These are phyloP conservation scores for Solanum pimpinellifolium DNA, from an alignment of 257 asterid genomes.

Conservation along the genomic window DNA sequence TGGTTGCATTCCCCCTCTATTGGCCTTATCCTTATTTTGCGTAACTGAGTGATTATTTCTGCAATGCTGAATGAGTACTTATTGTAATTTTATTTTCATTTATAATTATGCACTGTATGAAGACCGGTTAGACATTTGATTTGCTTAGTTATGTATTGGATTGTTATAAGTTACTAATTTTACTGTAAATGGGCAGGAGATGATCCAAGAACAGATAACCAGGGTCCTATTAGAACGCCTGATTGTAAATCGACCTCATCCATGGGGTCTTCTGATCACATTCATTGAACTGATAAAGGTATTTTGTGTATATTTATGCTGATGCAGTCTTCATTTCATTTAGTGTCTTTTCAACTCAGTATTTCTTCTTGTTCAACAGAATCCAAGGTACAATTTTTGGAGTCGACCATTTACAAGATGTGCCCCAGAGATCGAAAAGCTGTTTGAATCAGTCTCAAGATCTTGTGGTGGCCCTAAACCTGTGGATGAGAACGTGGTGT, in stretches of 20 bases:
- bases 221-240: slow-evolving; percentile 79
- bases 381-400: slow-evolving; percentile 92
- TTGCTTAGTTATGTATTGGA: not conserved
- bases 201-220: slow-evolving; percentile 91
- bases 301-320: not conserved
- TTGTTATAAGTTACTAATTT: not conserved
- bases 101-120: not conserved
- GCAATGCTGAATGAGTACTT: not conserved
- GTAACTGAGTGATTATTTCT: not conserved
- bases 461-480: slow-evolving; percentile 92
- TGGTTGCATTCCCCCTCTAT: not conserved
- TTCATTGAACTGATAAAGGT: slow-evolving; percentile 92
- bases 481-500: slow-evolving; percentile 61
- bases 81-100: not conserved
- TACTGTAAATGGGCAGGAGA: slow-evolving; percentile 47
- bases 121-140: not conserved
- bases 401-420: slow-evolving; percentile 77
- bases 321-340: not conserved
- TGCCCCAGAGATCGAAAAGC: slow-evolving; percentile 93
- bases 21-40: not conserved
- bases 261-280: slow-evolving; percentile 93
- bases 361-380: slow-evolving; percentile 25
- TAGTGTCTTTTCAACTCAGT: not conserved
- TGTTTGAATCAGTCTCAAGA: slow-evolving; percentile 81
- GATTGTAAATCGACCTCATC: slow-evolving; percentile 86